Percentiles rank a stretch among this genome's conserved stretches.
Conservation (phyloP, 768 basidiomycete species). For the Mycena filopes region DNA sequence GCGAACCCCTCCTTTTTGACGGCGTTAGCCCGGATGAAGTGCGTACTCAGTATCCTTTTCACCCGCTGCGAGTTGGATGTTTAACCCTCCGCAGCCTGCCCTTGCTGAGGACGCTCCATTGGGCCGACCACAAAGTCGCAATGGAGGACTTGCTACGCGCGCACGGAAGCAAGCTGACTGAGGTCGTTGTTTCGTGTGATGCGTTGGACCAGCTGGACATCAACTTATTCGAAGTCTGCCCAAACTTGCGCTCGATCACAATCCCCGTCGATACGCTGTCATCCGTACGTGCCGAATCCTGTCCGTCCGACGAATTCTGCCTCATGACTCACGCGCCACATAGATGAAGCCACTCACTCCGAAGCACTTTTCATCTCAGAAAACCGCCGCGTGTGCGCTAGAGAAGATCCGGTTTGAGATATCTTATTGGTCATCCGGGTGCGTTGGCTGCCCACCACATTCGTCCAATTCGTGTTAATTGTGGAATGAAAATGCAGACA, state of each 20-base stretch:
- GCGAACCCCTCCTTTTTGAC: neutral
- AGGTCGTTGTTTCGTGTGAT: neutral
- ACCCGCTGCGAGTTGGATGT: neutral
- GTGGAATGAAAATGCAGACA: neutral
- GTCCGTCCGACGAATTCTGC: too few relatives aligned
- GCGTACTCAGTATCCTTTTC: neutral
- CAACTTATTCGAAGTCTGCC: constrained; percentile 9
- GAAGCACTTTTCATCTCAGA: neutral
- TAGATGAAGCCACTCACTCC: too few relatives aligned
- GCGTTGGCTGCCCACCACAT: too few relatives aligned
- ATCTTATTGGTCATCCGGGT: neutral
- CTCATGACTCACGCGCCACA: too few relatives aligned
- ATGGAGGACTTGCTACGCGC: neutral
- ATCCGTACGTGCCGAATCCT: too few relatives aligned
- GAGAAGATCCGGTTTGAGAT: neutral
- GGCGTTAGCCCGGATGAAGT: constrained; percentile 6
- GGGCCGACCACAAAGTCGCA: neutral
- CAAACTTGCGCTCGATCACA: neutral
- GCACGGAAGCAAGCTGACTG: constrained; percentile 11
- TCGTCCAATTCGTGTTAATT: neutral
- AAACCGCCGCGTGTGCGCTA: neutral
- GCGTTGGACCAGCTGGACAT: neutral
- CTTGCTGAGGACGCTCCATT: neutral
- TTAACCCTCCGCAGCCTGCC: neutral
- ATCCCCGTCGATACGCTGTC: neutral